These are phyloP conservation scores for Aspergillus cejpii DNA, from an alignment of 2,329 filamentous ascomycete genomes.

Conservation along the genomic window DNA sequence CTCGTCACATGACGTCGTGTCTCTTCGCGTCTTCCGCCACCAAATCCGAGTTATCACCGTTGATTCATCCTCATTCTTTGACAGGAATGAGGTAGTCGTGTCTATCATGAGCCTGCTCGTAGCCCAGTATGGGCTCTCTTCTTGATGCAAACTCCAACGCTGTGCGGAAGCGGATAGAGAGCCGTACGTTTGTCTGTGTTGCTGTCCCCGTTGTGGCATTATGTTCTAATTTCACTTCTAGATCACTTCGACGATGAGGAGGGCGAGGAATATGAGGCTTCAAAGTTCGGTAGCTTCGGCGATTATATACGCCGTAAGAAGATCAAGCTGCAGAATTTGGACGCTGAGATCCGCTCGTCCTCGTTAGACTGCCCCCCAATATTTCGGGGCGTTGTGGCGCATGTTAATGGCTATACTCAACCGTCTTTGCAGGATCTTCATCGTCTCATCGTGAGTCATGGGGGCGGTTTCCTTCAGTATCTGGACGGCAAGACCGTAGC, in stretches of 20 bases:
- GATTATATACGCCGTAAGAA: constrained; percentile 96
- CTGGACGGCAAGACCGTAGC: constrained; percentile 89
- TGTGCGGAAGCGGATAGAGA: constrained; percentile 58
- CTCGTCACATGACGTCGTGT: constrained; percentile 12
- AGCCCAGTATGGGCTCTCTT: constrained; percentile 53
- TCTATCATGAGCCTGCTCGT: constrained; percentile 17
- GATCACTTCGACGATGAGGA: constrained; percentile 71
- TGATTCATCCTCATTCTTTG: background rate
- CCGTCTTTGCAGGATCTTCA: constrained; percentile 86
- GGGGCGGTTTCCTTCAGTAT: constrained; percentile 92
- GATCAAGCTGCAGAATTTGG: constrained; percentile 92
- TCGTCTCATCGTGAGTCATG: constrained; percentile 78
- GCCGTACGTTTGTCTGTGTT: constrained; percentile 36
- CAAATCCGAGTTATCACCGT: background rate
- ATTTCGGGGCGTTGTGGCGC: constrained; percentile 83
- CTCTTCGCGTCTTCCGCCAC: constrained; percentile 4
- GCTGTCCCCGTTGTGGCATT: constrained; percentile 1
- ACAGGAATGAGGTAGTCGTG: background rate
- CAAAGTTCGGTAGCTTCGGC: constrained; percentile 77
- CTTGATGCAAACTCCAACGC: constrained; percentile 54
- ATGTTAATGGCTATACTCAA: constrained; percentile 94
- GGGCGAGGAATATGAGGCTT: constrained; percentile 85
- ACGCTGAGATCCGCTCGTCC: constrained; percentile 68
- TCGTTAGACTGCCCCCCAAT: constrained; percentile 68
- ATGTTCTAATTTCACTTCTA: constrained; percentile 19